phyloP scores from a whole-genome alignment of 371 early-diverging fungal genomes.

The Neoconidiobolus thromboides region DNA sequence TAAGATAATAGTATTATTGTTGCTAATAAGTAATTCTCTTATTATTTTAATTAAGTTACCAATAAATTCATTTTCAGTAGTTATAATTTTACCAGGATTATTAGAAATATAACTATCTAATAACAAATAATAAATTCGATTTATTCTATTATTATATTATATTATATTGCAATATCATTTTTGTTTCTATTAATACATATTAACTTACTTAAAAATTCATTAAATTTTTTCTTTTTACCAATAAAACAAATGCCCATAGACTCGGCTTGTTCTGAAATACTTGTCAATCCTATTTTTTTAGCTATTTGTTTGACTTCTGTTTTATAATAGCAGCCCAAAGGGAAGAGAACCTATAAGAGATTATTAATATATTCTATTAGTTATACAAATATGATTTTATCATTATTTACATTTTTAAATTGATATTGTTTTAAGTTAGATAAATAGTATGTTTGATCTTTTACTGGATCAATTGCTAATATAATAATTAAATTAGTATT shows the following conservation, averaged over 20 bases:
- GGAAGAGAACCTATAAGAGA: constrained; percentile 43
- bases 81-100: not conserved
- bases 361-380: not conserved
- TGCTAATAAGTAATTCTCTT: not conserved
- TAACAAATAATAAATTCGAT: not conserved
- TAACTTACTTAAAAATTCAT: constrained; percentile 48
- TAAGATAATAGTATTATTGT: not conserved
- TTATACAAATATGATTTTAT: not conserved
- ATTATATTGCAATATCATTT: no score
- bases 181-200: no score
- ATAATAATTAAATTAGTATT: not conserved
- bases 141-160: not conserved
- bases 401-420: constrained; percentile 14
- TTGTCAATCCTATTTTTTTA: constrained; percentile 20
- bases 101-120: not conserved
- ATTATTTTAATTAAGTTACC: not conserved
- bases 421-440: constrained; percentile 33
- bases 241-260: constrained; percentile 96
- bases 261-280: constrained; percentile 49
- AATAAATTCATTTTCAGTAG: not conserved
- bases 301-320: constrained; percentile 53
- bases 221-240: constrained; percentile 56
- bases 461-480: constrained; percentile 39
- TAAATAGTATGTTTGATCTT: constrained; percentile 91
- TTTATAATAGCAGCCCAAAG: constrained; percentile 59